Evolutionary conservation across 139 green algal species (phyloP), one percentile per base, ranked within the genome.

Genomic region (Diplosphaera chodatii): DNA sequence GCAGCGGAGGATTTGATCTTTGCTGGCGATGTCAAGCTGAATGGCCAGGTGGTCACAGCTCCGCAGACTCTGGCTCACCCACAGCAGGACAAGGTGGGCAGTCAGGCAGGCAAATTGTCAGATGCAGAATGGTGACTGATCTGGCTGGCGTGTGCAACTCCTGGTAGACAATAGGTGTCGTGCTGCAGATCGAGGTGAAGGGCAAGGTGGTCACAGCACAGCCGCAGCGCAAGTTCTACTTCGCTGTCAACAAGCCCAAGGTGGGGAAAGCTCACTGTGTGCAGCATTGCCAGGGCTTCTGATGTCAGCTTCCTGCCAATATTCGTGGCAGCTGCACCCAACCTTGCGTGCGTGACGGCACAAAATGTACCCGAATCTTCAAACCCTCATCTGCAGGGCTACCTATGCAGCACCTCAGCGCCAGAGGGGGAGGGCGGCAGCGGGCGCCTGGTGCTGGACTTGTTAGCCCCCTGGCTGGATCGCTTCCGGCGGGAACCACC

Each of bases 1-100:
- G 85, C 74, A 23, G 85, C 85, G 23, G 92, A 98, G 68, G 86
- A 87, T 0, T 69, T 98, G 0, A 91, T 99, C 8, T 82, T 82
- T 0, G 74, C 67, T 3, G 91, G 93, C 4, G 72, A 78, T n/a
- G 93, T 98, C 0, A 79, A 74, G 22, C 90, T 99, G 1, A 98
- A 98, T 64, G 90, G 87, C 18, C 40, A 75, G 27, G 64, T 88
- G 1, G 84, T 96, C 4, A 80, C 37, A 0, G 71, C 87, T 71
- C 91, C 85, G 21, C 83, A 85, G n/a, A 80, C 69, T 0, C 63
- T 67, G 27, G 83, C 91, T n/a, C 67, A 89, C 69, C 71, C 82
- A 0, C 8, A 40, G 0, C 77, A 70, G 1, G 92, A 96, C 78
- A 70, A 77, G 23, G 78, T 95, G 10, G 13, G 71, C 48, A 22